phyloP scores from a whole-genome alignment of 2,329 filamentous ascomycete species.

The Atkinsonella texensis region DNA sequence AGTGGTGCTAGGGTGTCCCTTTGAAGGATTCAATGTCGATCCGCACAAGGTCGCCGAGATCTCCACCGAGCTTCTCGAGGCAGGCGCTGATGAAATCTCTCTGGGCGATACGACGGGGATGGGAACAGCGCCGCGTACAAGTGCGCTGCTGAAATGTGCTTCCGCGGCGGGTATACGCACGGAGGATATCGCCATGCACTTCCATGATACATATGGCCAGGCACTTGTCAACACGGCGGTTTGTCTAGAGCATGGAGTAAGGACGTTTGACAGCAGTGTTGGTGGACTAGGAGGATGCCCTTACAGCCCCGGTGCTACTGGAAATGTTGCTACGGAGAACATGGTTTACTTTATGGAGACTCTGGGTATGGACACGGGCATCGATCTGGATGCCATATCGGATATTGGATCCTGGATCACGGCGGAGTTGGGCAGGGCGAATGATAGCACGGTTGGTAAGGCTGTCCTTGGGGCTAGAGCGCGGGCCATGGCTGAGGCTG shows the following conservation, averaged over 20 bases:
- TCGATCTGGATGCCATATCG: conserved; percentile 54
- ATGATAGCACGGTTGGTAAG: conserved; percentile 56
- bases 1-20: conserved; percentile 71
- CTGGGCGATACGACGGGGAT: conserved; percentile 86
- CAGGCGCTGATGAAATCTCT: conserved; percentile 84
- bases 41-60: conserved; percentile 53
- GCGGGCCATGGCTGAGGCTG: conserved; percentile 13
- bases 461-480: conserved; percentile 43
- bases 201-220: conserved; percentile 82
- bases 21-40: conserved; percentile 53
- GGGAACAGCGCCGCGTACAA: conserved; percentile 64
- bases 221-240: conserved; percentile 74
- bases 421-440: conserved; percentile 45
- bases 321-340: conserved; percentile 78
- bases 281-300: conserved; percentile 76
- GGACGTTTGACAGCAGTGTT: conserved; percentile 70
- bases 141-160: conserved; percentile 52
- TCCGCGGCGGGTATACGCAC: conserved; percentile 54
- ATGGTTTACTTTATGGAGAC: conserved; percentile 68
- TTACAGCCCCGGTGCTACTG: conserved; percentile 74
- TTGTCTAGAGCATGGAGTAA: conserved; percentile 62
- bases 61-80: conserved; percentile 60
- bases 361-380: conserved; percentile 61
- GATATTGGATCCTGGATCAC: conserved; percentile 66
- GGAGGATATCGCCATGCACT: conserved; percentile 68